Percentiles rank a stretch among this genome's conserved stretches.
Evolutionary conservation across 108 stramenopile species (phyloP).

Genomic region (Discostella stelligeroides): DNA sequence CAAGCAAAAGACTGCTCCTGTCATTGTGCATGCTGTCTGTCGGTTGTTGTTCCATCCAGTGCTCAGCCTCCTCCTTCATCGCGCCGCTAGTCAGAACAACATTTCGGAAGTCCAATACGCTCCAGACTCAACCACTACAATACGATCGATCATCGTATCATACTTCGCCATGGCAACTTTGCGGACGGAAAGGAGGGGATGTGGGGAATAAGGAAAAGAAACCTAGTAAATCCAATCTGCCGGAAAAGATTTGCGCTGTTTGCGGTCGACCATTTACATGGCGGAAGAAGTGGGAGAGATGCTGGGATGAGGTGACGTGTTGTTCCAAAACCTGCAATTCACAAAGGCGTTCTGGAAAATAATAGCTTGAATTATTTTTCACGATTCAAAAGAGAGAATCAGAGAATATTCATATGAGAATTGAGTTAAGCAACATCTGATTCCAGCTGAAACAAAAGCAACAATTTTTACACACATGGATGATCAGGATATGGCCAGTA

Average conservation of each 20-base stretch:
- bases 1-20: slow-evolving; percentile 7
- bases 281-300: slow-evolving; percentile 89
- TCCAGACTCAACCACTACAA: neutral
- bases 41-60: slow-evolving; percentile 5
- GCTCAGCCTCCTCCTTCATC: slow-evolving; percentile 7
- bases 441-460: too few species aligned
- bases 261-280: slow-evolving; percentile 62
- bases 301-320: slow-evolving; percentile 77
- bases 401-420: too few species aligned
- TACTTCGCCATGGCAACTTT: slow-evolving; percentile 12
- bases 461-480: too few species aligned
- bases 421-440: too few species aligned
- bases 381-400: neutral
- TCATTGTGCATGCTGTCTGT: slow-evolving; percentile 7
- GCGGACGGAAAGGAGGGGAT: slow-evolving; percentile 16
- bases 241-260: slow-evolving; percentile 52
- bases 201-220: slow-evolving; percentile 28
- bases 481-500: too few species aligned
- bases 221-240: slow-evolving; percentile 46
- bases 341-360: slow-evolving; percentile 21
- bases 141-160: neutral
- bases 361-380: neutral
- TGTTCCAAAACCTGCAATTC: slow-evolving; percentile 63
- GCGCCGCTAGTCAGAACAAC: neutral
- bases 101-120: neutral